Base-by-base conservation (phyloP, 1,139 yeast genomes). In the Saccharomycopsis phalli region DNA sequence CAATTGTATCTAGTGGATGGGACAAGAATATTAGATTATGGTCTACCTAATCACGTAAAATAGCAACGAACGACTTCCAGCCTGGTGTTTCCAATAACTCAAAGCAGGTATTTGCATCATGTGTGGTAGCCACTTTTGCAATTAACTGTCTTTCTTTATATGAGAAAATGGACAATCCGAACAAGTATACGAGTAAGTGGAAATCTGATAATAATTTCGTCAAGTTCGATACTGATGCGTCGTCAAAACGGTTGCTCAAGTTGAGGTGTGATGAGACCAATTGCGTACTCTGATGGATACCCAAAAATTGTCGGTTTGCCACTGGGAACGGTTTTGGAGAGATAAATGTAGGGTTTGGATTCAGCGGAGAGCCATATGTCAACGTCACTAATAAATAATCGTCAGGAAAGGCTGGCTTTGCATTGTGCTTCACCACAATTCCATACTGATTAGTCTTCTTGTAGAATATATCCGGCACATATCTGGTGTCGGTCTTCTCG, bases 391-490 rank as follows among this genome's bases (percentile, higher is more conserved):
- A 62, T 47, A 93, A 62, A 57, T 84, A 93, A 50, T 93, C 98
- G 13, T 86, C 93, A 0, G 99, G 99, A 59, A 93, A 87, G 4
- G 95, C 86, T 0, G 98, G 97, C 55, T 83, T 84, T 11, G 97
- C 98, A 54, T 84, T 82, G 33, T 77, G 76, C 55, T 86, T 87
- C 14, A 91, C 94, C 37, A 86, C 79, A 21, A 87, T 65, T 5
- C 87, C 86, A 60, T 91, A 93, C 59, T 93, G 96, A 56, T 93
- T 93, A 50, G 76, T 71, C 56, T 76, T 78, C 60, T 78, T 76
- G 66, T 81, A 93, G 53, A 84, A 82, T 18, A 93, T 82, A 50
- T 93, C 99, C 0, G 99, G 98, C 8, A 93, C 97, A 53, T 88
- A 91, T 46, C 95, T 70, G 11, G 68, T 69, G 22, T 71, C 69